A percentile compares a stretch with the other conserved stretches of the same genome.
Evolutionary conservation across 768 basidiomycete genomes (phyloP).

Genomic region (Leucocoprinus birnbaumii): DNA sequence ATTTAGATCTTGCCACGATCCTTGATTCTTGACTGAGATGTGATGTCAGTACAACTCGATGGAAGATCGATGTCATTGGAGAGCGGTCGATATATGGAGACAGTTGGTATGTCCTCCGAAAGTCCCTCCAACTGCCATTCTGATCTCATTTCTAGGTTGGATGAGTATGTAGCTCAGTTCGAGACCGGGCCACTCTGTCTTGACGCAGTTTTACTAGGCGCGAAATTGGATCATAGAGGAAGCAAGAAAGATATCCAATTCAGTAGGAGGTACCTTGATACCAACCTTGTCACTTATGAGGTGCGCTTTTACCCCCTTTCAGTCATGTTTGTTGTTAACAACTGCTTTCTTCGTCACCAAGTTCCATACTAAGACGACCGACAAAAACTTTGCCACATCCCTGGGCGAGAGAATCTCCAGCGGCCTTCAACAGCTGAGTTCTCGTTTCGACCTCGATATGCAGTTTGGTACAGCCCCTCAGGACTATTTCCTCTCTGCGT

Average conservation of each 20-base stretch:
- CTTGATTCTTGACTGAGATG: background rate
- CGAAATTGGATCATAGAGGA: constrained; percentile 41
- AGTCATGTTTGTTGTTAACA: background rate
- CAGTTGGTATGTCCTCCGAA: constrained; percentile 53
- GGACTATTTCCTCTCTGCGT: constrained; percentile 69
- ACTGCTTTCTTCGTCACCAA: constrained; percentile 21
- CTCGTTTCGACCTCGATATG: constrained; percentile 37
- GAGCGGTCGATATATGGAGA: constrained; percentile 91
- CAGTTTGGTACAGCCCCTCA: constrained; percentile 73
- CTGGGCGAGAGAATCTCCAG: constrained; percentile 50
- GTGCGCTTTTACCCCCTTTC: constrained; percentile 26
- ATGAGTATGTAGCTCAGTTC: constrained; percentile 45
- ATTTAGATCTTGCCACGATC: background rate
- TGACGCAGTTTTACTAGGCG: constrained; percentile 28
- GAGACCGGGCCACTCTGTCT: background rate
- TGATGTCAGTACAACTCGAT: constrained; percentile 57
- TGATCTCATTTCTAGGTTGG: constrained; percentile 41
- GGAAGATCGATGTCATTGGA: constrained; percentile 76
- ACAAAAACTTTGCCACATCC: constrained; percentile 58
- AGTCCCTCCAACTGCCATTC: background rate
- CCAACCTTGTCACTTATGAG: constrained; percentile 76
- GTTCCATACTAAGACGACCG: constrained; percentile 63
- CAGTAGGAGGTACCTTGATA: constrained; percentile 72
- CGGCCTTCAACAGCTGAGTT: constrained; percentile 34
- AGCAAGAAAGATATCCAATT: constrained; percentile 53